Evolutionary conservation across 2,329 filamentous ascomycete species (phyloP).

Genomic region (Colletotrichum theobromicola): DNA sequence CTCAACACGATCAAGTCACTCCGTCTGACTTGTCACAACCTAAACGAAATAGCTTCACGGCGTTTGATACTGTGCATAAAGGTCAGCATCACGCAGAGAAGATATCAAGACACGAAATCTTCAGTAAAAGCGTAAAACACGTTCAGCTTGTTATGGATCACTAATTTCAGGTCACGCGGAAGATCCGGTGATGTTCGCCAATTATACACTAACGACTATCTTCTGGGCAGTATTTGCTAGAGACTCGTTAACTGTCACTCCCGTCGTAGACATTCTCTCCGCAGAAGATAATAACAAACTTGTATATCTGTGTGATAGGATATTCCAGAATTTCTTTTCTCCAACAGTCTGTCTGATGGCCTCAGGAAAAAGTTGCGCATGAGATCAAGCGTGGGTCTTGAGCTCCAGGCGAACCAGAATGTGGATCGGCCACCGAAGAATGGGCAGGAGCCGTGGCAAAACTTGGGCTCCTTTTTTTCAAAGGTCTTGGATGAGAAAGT

Average conservation of each 20-base stretch:
- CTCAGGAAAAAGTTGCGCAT: no score
- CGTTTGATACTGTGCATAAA: background rate
- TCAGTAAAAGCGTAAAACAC: background rate
- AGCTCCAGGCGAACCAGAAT: slow-evolving; percentile 12
- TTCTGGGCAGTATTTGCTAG: no score
- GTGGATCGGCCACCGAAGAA: slow-evolving; percentile 13
- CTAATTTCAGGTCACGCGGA: background rate
- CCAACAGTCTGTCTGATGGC: no score
- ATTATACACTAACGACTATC: no score
- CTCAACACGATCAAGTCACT: background rate
- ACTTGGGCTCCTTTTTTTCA: background rate
- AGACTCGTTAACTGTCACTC: no score
- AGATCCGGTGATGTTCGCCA: no score
- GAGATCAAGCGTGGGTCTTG: background rate
- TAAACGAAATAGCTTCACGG: background rate
- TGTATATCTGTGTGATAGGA: no score
- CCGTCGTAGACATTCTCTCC: no score
- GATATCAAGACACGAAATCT: background rate
- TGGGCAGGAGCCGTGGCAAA: slow-evolving; percentile 10
- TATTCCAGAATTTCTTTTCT: no score
- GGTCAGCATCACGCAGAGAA: background rate
- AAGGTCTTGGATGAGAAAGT: background rate
- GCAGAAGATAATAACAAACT: no score
- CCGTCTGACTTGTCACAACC: background rate
- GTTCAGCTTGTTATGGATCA: background rate